Conservation (phyloP, 1,284 basidiomycete genomes). For the Naganishia cerealis region DNA sequence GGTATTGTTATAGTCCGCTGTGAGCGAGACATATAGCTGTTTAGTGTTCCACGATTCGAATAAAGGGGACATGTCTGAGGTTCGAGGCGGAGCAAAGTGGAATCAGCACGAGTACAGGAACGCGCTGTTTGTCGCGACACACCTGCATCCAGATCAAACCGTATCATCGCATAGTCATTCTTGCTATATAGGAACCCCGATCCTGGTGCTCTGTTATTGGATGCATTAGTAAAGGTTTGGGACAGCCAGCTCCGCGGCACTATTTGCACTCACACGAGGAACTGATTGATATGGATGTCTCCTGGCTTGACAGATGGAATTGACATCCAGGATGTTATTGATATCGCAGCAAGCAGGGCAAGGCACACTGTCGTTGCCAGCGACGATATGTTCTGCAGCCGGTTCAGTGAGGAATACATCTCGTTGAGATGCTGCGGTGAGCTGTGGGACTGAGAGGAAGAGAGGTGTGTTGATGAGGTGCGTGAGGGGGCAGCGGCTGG, state of each 20-base stretch:
- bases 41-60: constrained; percentile 56
- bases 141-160: constrained; percentile 51
- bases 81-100: neutral
- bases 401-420: constrained; percentile 53
- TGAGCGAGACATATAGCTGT: constrained; percentile 55
- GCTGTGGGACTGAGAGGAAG: neutral
- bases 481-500: neutral
- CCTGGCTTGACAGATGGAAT: constrained; percentile 44
- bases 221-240: neutral
- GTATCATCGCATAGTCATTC: constrained; percentile 50
- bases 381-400: constrained; percentile 52
- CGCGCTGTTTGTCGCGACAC: neutral
- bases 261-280: constrained; percentile 46
- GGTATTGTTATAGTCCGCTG: constrained; percentile 47
- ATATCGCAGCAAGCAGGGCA: constrained; percentile 51
- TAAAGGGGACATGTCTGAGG: constrained; percentile 48
- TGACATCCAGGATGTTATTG: constrained; percentile 46
- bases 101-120: neutral
- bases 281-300: constrained; percentile 47
- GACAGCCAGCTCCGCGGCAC: neutral
- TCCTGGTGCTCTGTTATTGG: constrained; percentile 18
- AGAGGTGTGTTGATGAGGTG: neutral
- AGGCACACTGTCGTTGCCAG: constrained; percentile 52
- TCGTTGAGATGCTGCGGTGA: constrained; percentile 22
- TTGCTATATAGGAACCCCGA: constrained; percentile 42